phyloP scores from a whole-genome alignment of 306 rosid species.

The Hippophae gyantsensis region DNA sequence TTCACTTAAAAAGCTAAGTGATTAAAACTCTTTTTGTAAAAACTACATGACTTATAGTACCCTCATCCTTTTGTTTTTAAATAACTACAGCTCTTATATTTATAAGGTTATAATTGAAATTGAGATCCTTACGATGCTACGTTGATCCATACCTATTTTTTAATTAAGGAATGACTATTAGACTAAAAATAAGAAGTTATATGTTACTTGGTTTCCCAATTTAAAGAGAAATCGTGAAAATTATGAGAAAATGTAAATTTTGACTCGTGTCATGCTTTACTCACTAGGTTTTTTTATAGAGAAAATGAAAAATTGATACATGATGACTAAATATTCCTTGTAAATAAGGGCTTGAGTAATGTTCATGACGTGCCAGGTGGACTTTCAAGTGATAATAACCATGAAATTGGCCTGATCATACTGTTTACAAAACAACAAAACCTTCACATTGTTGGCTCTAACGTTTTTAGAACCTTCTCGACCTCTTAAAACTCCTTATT shows the following conservation, averaged over 20 bases:
- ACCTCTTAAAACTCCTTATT: conserved; percentile 49
- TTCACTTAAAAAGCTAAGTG: too few species aligned
- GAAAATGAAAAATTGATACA: not conserved
- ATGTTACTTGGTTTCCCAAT: too few species aligned
- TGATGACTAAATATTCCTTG: conserved; percentile 36
- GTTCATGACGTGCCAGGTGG: conserved; percentile 89
- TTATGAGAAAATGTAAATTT: not conserved
- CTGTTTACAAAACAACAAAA: conserved; percentile 44
- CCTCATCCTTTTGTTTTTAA: too few species aligned
- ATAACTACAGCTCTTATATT: too few species aligned
- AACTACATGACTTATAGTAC: too few species aligned
- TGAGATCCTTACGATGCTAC: too few species aligned
- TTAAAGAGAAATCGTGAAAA: not conserved
- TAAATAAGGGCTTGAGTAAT: conserved; percentile 91
- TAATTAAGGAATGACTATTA: too few species aligned
- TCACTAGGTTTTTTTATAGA: not conserved
- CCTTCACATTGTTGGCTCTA: conserved; percentile 73
- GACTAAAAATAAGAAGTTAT: too few species aligned
- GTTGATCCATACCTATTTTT: too few species aligned
- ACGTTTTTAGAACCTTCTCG: conserved; percentile 73
- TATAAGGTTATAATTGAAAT: too few species aligned
- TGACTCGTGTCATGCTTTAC: not conserved
- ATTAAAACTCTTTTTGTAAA: too few species aligned
- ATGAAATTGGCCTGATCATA: conserved; percentile 79
- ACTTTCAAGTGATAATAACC: conserved; percentile 84